Conservation (phyloP, 495 filamentous ascomycete species). For the Xylaria castorea region DNA sequence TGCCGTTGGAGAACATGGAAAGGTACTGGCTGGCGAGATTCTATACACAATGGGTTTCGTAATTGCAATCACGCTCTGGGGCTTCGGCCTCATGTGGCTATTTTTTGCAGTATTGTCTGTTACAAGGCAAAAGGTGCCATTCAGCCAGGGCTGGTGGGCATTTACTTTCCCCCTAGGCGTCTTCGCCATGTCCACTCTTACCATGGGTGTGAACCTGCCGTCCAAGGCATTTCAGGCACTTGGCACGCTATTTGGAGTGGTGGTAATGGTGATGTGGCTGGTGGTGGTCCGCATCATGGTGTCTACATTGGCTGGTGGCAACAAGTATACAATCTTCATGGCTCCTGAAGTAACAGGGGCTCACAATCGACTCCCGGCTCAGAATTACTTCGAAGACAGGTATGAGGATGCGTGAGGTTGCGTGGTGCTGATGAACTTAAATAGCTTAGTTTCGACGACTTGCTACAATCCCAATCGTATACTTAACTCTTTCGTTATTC, state of each 20-base stretch:
- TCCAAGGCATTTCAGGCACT: constrained; percentile 3
- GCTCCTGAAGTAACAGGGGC: constrained; percentile 15
- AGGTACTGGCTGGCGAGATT: constrained; percentile 50
- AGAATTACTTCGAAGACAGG: neutral
- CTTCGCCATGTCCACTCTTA: constrained; percentile 57
- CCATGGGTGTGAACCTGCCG: constrained; percentile 15
- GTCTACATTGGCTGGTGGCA: constrained; percentile 2
- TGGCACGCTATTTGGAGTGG: constrained; percentile 13
- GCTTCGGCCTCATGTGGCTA: constrained; percentile 67
- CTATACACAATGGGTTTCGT: constrained; percentile 63
- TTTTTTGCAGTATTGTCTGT: constrained; percentile 59
- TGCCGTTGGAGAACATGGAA: constrained; percentile 15
- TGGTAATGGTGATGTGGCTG: constrained; percentile 11
- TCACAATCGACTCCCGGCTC: neutral
- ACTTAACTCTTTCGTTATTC: neutral
- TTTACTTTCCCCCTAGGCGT: constrained; percentile 69
- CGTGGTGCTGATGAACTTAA: neutral
- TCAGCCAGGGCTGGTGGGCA: constrained; percentile 74
- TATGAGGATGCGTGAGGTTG: neutral
- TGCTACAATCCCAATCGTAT: neutral
- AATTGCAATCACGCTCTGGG: constrained; percentile 63
- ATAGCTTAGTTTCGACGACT: neutral
- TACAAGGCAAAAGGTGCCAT: constrained; percentile 57
- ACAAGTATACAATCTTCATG: constrained; percentile 7
- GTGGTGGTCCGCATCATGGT: constrained; percentile 2